phyloP scores from a whole-genome alignment of 345 rosid genomes.

The Brassica napus region DNA sequence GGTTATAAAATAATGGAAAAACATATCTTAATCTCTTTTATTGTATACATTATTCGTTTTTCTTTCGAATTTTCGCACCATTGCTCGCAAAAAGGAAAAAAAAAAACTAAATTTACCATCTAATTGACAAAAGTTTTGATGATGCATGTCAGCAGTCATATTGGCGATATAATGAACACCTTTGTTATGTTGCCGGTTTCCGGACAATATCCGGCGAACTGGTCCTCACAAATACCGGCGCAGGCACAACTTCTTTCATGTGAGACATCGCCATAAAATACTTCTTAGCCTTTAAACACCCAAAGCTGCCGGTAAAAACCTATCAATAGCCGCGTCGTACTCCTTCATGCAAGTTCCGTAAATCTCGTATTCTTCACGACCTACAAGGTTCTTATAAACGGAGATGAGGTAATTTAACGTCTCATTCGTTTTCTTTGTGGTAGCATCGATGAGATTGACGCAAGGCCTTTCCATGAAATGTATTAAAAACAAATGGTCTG shows the following conservation, averaged over 20 bases:
- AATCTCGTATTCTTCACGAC: not conserved
- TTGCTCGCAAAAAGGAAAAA: not conserved
- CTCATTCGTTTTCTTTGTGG: conserved; percentile 19
- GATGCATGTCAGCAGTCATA: conserved; percentile 22
- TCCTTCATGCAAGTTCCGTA: conserved; percentile 36
- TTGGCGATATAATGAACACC: conserved; percentile 31
- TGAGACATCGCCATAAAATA: not conserved
- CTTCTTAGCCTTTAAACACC: conserved; percentile 13
- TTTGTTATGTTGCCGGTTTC: not conserved
- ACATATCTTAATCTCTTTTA: not conserved
- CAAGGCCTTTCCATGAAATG: conserved; percentile 12
- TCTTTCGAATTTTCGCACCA: not conserved
- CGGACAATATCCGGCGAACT: not conserved
- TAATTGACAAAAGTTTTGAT: conserved; percentile 14
- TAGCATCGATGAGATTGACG: conserved; percentile 26
- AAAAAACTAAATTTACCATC: not conserved
- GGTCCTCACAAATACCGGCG: not conserved
- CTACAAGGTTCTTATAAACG: not conserved
- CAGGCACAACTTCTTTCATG: not conserved
- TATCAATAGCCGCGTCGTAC: conserved; percentile 4
- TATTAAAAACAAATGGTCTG: not conserved
- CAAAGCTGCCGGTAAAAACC: conserved; percentile 20
- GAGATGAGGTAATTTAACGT: not conserved
- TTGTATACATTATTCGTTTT: not conserved
- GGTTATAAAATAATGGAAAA: no score